A percentile compares a stretch with the other conserved stretches of the same genome.
These are phyloP conservation scores for Bimuria novae-zelandiae DNA, from an alignment of 2,329 filamentous ascomycete genomes.

Conservation along the genomic window DNA sequence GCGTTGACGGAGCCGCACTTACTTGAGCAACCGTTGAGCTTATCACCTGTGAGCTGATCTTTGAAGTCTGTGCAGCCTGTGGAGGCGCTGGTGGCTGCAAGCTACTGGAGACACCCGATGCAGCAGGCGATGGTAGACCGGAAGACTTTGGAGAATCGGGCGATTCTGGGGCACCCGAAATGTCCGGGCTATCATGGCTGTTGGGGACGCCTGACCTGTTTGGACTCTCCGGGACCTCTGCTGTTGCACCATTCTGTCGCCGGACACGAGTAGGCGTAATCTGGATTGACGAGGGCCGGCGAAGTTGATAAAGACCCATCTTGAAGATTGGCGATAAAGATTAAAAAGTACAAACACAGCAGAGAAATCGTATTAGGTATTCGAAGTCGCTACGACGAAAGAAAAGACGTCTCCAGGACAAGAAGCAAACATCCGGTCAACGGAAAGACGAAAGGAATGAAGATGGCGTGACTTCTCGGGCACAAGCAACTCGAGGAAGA, in stretches of 20 bases:
- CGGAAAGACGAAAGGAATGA: slow-evolving; percentile 25
- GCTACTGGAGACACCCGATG: background rate
- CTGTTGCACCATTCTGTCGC: slow-evolving; percentile 22
- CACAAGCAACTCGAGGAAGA: slow-evolving; percentile 23
- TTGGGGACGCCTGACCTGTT: background rate
- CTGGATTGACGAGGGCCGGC: slow-evolving; percentile 33
- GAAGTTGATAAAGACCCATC: slow-evolving; percentile 36
- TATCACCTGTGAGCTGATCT: background rate
- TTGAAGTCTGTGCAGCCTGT: background rate
- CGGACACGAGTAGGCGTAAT: slow-evolving; percentile 20
- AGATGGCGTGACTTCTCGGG: slow-evolving; percentile 25
- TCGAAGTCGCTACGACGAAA: background rate
- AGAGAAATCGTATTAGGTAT: background rate
- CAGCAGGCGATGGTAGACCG: background rate
- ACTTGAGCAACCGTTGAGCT: background rate
- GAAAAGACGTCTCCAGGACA: slow-evolving; percentile 35
- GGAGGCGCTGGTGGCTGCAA: background rate
- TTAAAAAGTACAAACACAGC: slow-evolving; percentile 10
- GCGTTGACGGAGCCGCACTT: background rate
- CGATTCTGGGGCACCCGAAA: slow-evolving; percentile 20
- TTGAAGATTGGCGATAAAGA: slow-evolving; percentile 8
- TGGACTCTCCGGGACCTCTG: background rate
- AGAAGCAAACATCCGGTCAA: slow-evolving; percentile 39
- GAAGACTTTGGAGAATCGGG: slow-evolving; percentile 7
- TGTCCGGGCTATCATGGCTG: background rate